phyloP scores from a whole-genome alignment of 1,284 basidiomycete species.

The Ganoderma lingzhi region DNA sequence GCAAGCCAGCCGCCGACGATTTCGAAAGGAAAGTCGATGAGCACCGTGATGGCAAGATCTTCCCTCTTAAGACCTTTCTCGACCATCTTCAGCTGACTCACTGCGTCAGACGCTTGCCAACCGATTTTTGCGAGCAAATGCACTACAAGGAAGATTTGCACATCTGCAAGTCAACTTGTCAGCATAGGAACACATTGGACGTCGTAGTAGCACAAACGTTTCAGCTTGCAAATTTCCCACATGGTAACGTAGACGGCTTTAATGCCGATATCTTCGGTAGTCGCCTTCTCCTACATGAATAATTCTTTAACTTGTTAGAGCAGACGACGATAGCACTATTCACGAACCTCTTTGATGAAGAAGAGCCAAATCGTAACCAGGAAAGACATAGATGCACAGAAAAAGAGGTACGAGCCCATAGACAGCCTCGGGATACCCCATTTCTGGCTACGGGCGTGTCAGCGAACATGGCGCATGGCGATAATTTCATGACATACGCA shows the following conservation, averaged over 20 bases:
- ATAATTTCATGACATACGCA: conserved; percentile 58
- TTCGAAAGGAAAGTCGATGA: conserved; percentile 99
- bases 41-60: conserved; percentile 93
- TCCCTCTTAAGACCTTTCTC: conserved; percentile 97
- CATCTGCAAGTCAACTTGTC: conserved; percentile 61
- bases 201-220: conserved; percentile 63
- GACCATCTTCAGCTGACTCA: conserved; percentile 93
- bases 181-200: neutral
- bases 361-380: conserved; percentile 90
- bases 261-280: conserved; percentile 89
- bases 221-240: conserved; percentile 92
- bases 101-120: conserved; percentile 95
- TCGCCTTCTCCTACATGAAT: conserved; percentile 70
- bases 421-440: conserved; percentile 90
- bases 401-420: conserved; percentile 85
- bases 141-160: conserved; percentile 88
- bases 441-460: conserved; percentile 57
- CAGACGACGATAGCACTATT: conserved; percentile 5
- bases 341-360: conserved; percentile 86
- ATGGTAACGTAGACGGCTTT: conserved; percentile 93
- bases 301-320: neutral
- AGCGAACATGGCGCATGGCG: neutral
- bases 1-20: conserved; percentile 97
- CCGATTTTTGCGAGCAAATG: conserved; percentile 96
- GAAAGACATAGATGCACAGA: conserved; percentile 88